Evolutionary conservation across 148 eudicot species (phyloP).

Genomic region (Gaultheria prostrata): DNA sequence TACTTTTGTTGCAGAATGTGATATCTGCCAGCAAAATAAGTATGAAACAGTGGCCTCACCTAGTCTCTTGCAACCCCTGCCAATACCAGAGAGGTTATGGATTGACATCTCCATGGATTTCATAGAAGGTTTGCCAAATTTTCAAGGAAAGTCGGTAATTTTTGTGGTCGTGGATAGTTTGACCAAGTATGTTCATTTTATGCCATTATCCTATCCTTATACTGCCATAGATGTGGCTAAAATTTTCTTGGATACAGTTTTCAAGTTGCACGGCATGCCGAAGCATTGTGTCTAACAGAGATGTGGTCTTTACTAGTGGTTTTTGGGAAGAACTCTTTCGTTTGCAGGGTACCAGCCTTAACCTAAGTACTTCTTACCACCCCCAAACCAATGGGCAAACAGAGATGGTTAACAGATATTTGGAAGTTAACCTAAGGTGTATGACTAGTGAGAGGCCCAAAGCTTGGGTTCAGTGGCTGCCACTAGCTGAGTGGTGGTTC

Average conservation of each 20-base stretch:
- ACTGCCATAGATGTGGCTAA: background rate
- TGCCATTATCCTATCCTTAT: background rate
- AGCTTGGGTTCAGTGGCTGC: background rate
- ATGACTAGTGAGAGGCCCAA: background rate
- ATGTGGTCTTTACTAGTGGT: background rate
- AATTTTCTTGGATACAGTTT: background rate
- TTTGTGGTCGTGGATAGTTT: background rate
- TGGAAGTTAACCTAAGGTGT: slow-evolving; percentile 3
- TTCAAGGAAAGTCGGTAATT: background rate
- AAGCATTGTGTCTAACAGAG: too few species aligned
- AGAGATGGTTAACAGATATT: background rate
- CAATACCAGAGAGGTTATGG: too few species aligned
- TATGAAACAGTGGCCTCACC: too few species aligned
- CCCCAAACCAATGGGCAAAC: slow-evolving; percentile 20
- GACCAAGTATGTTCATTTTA: too few species aligned
- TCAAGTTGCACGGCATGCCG: slow-evolving; percentile 13
- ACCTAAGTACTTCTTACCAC: slow-evolving; percentile 3
- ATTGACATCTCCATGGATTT: too few species aligned
- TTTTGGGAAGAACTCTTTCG: slow-evolving; percentile 16
- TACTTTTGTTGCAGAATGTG: too few species aligned
- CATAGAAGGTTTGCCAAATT: background rate
- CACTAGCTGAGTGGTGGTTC: slow-evolving; percentile 15
- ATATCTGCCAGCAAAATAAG: too few species aligned
- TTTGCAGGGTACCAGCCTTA: background rate
- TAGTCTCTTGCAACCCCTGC: too few species aligned